Conservation (phyloP, 345 rosid species). For the Sapria himalayana region DNA sequence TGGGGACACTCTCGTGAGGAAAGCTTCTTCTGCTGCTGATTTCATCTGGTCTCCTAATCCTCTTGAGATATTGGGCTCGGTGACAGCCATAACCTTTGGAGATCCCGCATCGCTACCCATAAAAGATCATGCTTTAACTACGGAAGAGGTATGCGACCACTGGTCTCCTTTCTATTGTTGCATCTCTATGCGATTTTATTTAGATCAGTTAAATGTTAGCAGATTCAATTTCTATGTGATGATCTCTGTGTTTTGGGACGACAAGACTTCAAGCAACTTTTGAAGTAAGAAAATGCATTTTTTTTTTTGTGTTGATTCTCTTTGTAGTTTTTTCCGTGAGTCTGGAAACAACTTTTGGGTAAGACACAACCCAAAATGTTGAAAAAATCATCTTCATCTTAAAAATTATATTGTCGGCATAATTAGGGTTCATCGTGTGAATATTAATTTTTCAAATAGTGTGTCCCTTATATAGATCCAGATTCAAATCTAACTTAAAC, state of each 20-base stretch:
- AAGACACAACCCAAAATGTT: too few relatives aligned
- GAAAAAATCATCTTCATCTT: too few relatives aligned
- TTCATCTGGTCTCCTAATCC: constrained; percentile 71
- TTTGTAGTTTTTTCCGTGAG: neutral
- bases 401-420: too few relatives aligned
- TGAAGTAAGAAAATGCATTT: constrained; percentile 39
- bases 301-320: neutral
- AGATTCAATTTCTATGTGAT: constrained; percentile 74
- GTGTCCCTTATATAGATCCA: too few relatives aligned
- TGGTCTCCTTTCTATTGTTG: too few relatives aligned
- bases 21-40: constrained; percentile 55
- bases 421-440: too few relatives aligned
- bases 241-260: constrained; percentile 81
- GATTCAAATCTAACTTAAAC: too few relatives aligned
- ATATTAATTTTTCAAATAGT: too few relatives aligned
- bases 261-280: constrained; percentile 76
- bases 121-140: constrained; percentile 43
- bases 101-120: constrained; percentile 39
- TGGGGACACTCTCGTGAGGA: constrained; percentile 47
- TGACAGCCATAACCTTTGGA: constrained; percentile 50
- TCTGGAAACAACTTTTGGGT: too few relatives aligned
- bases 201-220: too few relatives aligned
- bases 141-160: constrained; percentile 42
- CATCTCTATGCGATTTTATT: too few relatives aligned
- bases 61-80: constrained; percentile 81